phyloP scores from a whole-genome alignment of 352 stramenopile genomes.

The Blastocystis sp. region DNA sequence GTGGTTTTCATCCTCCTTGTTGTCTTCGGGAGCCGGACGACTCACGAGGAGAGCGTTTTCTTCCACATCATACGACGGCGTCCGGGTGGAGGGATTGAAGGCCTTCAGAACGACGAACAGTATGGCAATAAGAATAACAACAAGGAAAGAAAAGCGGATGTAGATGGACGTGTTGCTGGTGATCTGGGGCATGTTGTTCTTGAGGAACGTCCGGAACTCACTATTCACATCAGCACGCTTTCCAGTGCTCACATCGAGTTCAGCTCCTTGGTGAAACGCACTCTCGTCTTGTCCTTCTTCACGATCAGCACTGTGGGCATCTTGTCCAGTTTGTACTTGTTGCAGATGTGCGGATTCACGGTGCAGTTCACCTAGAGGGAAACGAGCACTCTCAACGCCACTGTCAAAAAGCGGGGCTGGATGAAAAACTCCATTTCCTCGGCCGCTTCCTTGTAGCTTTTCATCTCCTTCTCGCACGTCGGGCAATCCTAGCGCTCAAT shows the following conservation, averaged over 20 bases:
- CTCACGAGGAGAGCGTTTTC: constrained; percentile 43
- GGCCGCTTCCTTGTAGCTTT: neutral
- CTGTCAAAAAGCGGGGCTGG: constrained; percentile 19
- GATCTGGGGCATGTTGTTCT: neutral
- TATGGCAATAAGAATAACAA: constrained; percentile 45
- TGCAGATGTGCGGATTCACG: constrained; percentile 3
- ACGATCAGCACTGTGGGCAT: constrained; percentile 34
- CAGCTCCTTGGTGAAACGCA: neutral
- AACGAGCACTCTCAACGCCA: neutral
- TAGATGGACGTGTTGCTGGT: neutral
- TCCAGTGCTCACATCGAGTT: neutral
- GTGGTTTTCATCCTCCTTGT: neutral
- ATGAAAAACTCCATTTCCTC: neutral
- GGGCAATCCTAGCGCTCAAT: neutral
- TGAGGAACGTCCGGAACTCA: constrained; percentile 17
- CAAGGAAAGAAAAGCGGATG: constrained; percentile 31
- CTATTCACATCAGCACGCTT: neutral
- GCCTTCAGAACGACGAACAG: constrained; percentile 48
- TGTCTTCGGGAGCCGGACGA: neutral
- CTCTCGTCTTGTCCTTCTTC: neutral
- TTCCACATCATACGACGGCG: constrained; percentile 2
- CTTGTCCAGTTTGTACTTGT: neutral
- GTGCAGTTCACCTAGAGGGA: constrained; percentile 21
- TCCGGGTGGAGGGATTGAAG: neutral
- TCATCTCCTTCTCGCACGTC: constrained; percentile 1